phyloP scores from a whole-genome alignment of 2,329 filamentous ascomycete species.

The Leptoxyphium fumago region DNA sequence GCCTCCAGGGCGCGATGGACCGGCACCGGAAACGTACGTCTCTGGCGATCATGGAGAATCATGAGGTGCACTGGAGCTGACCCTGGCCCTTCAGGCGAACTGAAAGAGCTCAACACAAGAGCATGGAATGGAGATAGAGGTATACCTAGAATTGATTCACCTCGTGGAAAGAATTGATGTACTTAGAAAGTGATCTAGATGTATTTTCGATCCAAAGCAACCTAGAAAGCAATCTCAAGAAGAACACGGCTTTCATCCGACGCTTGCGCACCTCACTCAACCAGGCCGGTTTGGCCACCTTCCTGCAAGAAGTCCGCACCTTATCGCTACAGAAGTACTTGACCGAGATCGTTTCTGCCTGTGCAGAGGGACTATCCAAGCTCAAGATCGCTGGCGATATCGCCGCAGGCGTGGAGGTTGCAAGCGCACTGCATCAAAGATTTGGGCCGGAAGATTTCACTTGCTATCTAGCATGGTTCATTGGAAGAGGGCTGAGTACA shows the following conservation, averaged over 20 bases:
- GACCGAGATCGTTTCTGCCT: constrained; percentile 90
- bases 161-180: not conserved
- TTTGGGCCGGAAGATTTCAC: constrained; percentile 88
- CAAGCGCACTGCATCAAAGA: constrained; percentile 87
- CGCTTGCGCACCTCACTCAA: constrained; percentile 82
- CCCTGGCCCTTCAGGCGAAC: constrained; percentile 48
- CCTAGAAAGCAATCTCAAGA: constrained; percentile 90
- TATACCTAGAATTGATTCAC: constrained; percentile 25
- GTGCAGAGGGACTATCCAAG: constrained; percentile 84
- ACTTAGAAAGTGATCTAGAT: constrained; percentile 38
- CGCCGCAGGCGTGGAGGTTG: constrained; percentile 78
- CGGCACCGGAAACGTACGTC: constrained; percentile 33
- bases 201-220: constrained; percentile 62
- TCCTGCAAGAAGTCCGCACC: constrained; percentile 77
- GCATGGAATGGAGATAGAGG: constrained; percentile 84
- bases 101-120: constrained; percentile 74
- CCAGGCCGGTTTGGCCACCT: constrained; percentile 61
- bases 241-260: constrained; percentile 97
- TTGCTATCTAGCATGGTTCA: constrained; percentile 77
- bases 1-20: constrained; percentile 28
- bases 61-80: constrained; percentile 3
- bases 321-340: constrained; percentile 92
- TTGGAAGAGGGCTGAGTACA: constrained; percentile 80
- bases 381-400: constrained; percentile 87
- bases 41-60: not conserved